phyloP scores from a whole-genome alignment of 306 rosid genomes.

The Malus sylvestris region DNA sequence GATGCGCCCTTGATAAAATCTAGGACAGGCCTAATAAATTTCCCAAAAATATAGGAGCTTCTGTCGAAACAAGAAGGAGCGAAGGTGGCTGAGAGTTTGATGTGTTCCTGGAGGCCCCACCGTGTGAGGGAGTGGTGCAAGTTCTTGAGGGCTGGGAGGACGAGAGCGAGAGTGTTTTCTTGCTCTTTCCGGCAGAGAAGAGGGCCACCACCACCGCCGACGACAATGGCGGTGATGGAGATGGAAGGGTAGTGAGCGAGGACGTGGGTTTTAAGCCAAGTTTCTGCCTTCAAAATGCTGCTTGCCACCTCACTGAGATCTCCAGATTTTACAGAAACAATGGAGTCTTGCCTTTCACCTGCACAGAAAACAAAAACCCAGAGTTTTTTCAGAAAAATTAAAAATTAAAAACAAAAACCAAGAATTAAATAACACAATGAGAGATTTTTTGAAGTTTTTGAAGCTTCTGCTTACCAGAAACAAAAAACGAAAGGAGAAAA shows the following conservation, averaged over 20 bases:
- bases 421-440: background rate
- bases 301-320: constrained; percentile 45
- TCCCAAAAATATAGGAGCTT: constrained; percentile 18
- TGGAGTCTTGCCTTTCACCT: constrained; percentile 50
- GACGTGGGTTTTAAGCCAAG: constrained; percentile 60
- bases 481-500: constrained; percentile 28
- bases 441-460: background rate
- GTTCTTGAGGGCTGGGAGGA: constrained; percentile 55
- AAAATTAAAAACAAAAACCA: background rate
- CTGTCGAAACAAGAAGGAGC: constrained; percentile 28
- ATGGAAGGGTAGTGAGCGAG: constrained; percentile 59
- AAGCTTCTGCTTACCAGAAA: constrained; percentile 37
- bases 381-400: background rate
- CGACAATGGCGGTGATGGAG: constrained; percentile 63
- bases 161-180: constrained; percentile 16
- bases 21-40: constrained; percentile 30
- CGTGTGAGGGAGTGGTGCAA: constrained; percentile 59
- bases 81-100: constrained; percentile 55
- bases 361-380: constrained; percentile 15
- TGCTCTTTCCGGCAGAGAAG: constrained; percentile 37
- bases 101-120: constrained; percentile 78
- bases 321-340: constrained; percentile 35
- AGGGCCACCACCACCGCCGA: constrained; percentile 5
- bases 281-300: constrained; percentile 60
- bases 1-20: constrained; percentile 29